Base-by-base conservation (phyloP, 2,329 filamentous ascomycete species). In the Fragosphaeria purpurea region DNA sequence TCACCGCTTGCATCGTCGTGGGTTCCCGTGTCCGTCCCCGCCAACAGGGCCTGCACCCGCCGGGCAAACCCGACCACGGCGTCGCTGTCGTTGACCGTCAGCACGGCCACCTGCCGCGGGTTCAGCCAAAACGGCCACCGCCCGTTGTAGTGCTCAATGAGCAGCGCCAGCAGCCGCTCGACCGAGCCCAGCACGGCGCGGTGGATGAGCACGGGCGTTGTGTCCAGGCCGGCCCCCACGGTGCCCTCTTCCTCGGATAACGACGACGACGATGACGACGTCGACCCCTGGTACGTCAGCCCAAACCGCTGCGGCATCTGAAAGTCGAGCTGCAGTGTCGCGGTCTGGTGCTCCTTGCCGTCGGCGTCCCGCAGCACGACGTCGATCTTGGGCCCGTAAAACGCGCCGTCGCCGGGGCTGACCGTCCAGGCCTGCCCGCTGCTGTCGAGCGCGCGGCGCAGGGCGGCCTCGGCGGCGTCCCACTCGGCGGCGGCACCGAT, bases 301-400 rank as follows among this genome's bases (percentile, higher is more conserved):
- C 79, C 79, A 62, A 95, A 95, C 10, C 88, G 80, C 62, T 87
- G 85, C 1, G 88, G 88, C 2, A 95, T 74, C 66, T 95, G 89
- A 64, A 95, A 94, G 64, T 95, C 88, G 33, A 95, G 77, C 69
- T 95, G 88, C 47, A 95, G 84, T 0, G 88, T 94, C 4, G 88
- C 89, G 3, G 89, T 87, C 63, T 95, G 88, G 62, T 94, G 88
- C 60, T 89, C 86, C 62, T 91, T 94, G 7, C 86, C 87, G 60
- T 87, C 79, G 1, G 84, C 83, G 62, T 94, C 88, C 54, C 77
- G 80, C 44, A 95, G 67, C 40, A 94, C 80, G 43, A 95, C 86
- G 61, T 95, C 88, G 56, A 95, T 95, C 69, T 95, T 95, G 35
- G 89, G 88, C 0, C 89, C 88, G 61, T 95, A 95, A 62, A 95